Evolutionary conservation across 2,329 filamentous ascomycete species (phyloP).

Genomic region (Fusarium dlaminii): DNA sequence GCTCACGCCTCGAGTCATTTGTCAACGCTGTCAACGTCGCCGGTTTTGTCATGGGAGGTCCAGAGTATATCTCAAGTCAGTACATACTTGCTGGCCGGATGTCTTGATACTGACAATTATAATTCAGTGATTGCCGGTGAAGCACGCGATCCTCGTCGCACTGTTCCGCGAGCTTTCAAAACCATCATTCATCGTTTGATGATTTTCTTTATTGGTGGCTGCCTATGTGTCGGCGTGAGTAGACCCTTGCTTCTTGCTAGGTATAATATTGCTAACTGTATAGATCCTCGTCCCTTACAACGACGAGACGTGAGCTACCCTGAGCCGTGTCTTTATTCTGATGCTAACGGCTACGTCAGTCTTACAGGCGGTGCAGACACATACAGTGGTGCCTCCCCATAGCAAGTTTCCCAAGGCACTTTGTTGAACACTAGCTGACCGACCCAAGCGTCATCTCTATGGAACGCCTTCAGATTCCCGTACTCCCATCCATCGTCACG

Average conservation of each 20-base stretch:
- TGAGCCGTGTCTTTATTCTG: too few species aligned
- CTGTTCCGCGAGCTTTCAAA: neutral
- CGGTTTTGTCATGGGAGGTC: conserved; percentile 64
- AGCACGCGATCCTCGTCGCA: neutral
- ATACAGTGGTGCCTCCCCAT: neutral
- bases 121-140: neutral
- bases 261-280: neutral
- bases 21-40: conserved; percentile 18
- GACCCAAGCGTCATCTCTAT: neutral
- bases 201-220: neutral
- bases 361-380: neutral
- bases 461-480: neutral
- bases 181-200: neutral
- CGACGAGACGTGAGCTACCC: neutral
- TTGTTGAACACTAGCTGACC: neutral
- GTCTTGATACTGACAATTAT: too few species aligned
- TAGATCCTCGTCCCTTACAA: neutral
- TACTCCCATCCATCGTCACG: conserved; percentile 5
- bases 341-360: neutral
- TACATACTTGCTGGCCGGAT: conserved; percentile 44
- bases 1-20: neutral
- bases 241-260: too few species aligned
- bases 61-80: conserved; percentile 67
- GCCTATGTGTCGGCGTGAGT: neutral
- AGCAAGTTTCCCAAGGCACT: neutral